Evolutionary conservation across 179 eudicot genomes (phyloP), one percentile per base, ranked within the genome.

Genomic region (Beta lomatogona): DNA sequence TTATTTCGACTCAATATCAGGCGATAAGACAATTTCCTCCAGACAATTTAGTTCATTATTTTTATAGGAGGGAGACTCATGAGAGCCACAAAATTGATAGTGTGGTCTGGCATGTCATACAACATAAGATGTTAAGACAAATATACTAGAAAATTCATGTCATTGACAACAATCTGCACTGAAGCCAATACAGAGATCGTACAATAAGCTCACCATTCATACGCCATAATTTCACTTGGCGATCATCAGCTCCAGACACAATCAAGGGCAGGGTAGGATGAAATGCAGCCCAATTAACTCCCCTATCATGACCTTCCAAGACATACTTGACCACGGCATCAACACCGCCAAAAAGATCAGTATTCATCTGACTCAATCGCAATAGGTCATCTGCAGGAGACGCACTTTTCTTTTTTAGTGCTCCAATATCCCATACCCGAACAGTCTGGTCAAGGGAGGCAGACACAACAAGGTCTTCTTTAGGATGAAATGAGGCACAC

Each of bases 401-500:
- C 13, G 74, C 92, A 54, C 88, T 74, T 86, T 90, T 93, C 87
- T 94, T 94, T 86, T 80, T 90, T 80, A 94, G 82, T 12, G 97
- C 86, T 80, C 95, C 90, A 77, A 93, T 93, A 87, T 94, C 97
- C 98, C 98, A 94, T 18, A 94, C 98, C 36, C 98, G 93, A 64
- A 94, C 89, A 22, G 98, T 94, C 86, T 91, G 97, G 86, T 94
- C 98, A 72, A 94, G 89, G 15, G 98, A 94, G 8, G 98, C 98
- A 22, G 98, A 94, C 50, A 94, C 97, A 22, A 94, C 91, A 78
- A 94, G 91, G 87, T 94, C 98, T 73, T 94, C 98, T 84, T 90
- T 92, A 36, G 93, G 98, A 82, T 94, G 98, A 83, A 94, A 94
- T 53, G 94, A 85, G 67, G 98, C 98, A 82, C 98, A 93, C 98